These are phyloP conservation scores for Arthromyces matolae DNA, from an alignment of 768 basidiomycete species.

Conservation along the genomic window DNA sequence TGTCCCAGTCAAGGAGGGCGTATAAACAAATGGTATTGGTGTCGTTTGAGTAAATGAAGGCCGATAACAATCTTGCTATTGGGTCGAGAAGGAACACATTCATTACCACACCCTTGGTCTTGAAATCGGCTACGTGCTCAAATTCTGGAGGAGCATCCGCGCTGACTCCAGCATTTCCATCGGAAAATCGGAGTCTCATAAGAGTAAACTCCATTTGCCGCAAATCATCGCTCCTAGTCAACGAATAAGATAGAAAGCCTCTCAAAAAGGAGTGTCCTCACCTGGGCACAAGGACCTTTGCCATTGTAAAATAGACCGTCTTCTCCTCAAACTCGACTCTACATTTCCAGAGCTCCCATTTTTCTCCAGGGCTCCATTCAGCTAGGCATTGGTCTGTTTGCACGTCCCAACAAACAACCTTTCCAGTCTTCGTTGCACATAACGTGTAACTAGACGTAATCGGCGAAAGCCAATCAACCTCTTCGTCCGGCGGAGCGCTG, in stretches of 20 bases:
- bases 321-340: conserved; percentile 70
- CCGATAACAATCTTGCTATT: conserved; percentile 53
- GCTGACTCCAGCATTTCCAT: conserved; percentile 39
- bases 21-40: conserved; percentile 58
- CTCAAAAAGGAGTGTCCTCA: conserved; percentile 24
- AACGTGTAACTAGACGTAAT: conserved; percentile 74
- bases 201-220: conserved; percentile 69
- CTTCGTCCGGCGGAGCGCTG: conserved; percentile 60
- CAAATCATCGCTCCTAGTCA: conserved; percentile 50
- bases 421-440: conserved; percentile 74
- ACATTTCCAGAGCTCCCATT: conserved; percentile 78
- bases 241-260: conserved; percentile 1
- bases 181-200: conserved; percentile 62
- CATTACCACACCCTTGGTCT: conserved; percentile 67
- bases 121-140: conserved; percentile 57
- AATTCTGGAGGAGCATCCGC: conserved; percentile 44
- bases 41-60: conserved; percentile 60
- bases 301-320: conserved; percentile 75
- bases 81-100: conserved; percentile 75
- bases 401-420: conserved; percentile 77
- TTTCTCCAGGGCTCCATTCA: conserved; percentile 61
- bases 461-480: conserved; percentile 74
- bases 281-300: conserved; percentile 52
- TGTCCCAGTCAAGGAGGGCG: conserved; percentile 63
- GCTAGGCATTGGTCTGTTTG: conserved; percentile 56